phyloP scores from a whole-genome alignment of 2,329 filamentous ascomycete genomes.

The Curvularia eragrostidis region DNA sequence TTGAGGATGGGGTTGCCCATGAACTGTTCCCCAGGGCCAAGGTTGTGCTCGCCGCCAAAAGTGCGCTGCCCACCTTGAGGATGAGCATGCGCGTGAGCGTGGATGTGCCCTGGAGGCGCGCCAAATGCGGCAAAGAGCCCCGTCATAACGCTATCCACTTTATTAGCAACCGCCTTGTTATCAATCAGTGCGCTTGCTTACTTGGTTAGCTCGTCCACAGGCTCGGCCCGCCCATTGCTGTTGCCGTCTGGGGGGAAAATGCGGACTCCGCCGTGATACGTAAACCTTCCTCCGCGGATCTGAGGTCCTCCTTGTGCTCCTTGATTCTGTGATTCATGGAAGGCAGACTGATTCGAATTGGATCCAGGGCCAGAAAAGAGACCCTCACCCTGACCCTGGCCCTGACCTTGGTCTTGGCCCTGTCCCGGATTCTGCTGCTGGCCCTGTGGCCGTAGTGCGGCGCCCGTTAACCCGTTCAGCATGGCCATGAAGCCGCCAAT shows the following conservation, averaged over 20 bases:
- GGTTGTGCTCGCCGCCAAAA: constrained; percentile 17
- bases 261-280: constrained; percentile 45
- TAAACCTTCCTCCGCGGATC: constrained; percentile 33
- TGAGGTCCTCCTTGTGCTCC: constrained; percentile 21
- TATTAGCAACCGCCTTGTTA: constrained; percentile 22
- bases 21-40: constrained; percentile 14
- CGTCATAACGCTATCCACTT: constrained; percentile 36
- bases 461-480: constrained; percentile 54
- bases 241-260: constrained; percentile 61
- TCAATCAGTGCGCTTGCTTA: constrained; percentile 50
- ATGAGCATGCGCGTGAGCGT: constrained; percentile 20
- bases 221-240: constrained; percentile 56
- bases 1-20: constrained; percentile 51
- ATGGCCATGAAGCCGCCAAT: constrained; percentile 56
- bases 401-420: constrained; percentile 26
- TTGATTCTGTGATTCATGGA: constrained; percentile 24
- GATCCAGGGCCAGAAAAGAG: constrained; percentile 20
- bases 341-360: constrained; percentile 21
- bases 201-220: constrained; percentile 54
- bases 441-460: constrained; percentile 27
- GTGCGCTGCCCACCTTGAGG: constrained; percentile 14
- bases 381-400: constrained; percentile 27
- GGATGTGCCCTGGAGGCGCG: constrained; percentile 29
- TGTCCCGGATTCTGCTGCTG: constrained; percentile 24
- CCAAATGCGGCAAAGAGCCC: constrained; percentile 46